phyloP scores from a whole-genome alignment of 345 rosid species.

The Syzygium grande region DNA sequence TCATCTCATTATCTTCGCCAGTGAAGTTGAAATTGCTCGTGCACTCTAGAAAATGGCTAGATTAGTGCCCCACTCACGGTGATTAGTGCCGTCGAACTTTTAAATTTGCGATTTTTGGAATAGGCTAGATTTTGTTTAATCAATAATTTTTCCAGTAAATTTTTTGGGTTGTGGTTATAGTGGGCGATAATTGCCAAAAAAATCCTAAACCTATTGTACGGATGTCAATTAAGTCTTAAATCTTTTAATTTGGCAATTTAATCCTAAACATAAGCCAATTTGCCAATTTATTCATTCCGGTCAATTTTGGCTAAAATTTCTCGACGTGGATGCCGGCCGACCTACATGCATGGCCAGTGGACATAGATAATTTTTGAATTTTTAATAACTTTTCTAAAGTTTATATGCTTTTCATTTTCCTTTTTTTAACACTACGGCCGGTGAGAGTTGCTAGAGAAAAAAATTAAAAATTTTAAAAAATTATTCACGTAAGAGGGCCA shows the following conservation, averaged over 20 bases:
- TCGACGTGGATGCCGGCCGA: accelerated
- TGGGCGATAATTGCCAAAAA: background rate
- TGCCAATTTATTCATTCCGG: background rate
- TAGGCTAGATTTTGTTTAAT: background rate
- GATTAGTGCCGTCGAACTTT: background rate
- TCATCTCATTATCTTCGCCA: background rate
- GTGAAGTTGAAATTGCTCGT: background rate
- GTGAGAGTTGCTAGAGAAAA: background rate
- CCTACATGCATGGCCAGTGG: accelerated
- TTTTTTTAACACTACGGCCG: background rate
- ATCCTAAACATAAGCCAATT: background rate
- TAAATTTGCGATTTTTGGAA: background rate
- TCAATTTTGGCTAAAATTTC: background rate
- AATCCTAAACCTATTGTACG: background rate
- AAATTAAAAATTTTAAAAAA: background rate
- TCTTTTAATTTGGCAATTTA: background rate
- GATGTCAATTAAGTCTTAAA: accelerated
- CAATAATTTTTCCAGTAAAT: background rate
- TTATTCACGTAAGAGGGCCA: background rate
- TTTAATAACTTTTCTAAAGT: background rate
- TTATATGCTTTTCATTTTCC: background rate
- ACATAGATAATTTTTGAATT: background rate
- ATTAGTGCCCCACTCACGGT: background rate
- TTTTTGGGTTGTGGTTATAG: background rate
- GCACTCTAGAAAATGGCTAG: background rate